Evolutionary conservation across 495 filamentous ascomycete species (phyloP).

Genomic region (Beverwykella pulmonaria): DNA sequence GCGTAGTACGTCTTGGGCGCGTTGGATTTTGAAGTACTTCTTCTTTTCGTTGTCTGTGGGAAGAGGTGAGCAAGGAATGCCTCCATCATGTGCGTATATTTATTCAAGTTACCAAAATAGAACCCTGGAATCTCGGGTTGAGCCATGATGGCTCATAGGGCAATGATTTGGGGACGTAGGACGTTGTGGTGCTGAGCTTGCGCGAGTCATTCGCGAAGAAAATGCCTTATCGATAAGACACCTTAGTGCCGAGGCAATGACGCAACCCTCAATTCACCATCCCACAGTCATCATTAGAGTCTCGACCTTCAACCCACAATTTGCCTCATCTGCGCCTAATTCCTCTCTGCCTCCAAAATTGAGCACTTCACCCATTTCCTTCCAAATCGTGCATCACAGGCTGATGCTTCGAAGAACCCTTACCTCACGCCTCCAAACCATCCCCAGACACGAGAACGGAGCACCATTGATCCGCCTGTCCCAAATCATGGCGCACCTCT

Average conservation of each 20-base stretch:
- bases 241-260: conserved; percentile 21
- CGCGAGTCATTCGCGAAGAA: conserved; percentile 14
- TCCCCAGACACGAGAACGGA: not conserved
- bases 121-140: conserved; percentile 51
- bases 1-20: conserved; percentile 51
- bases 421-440: conserved; percentile 6
- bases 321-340: not conserved
- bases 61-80: too few species aligned
- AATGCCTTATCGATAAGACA: conserved; percentile 15
- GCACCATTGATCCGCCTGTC: conserved; percentile 44
- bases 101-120: conserved; percentile 53
- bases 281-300: conserved; percentile 6
- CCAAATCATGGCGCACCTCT: conserved; percentile 60
- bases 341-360: too few species aligned
- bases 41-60: conserved; percentile 56
- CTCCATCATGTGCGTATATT: too few species aligned
- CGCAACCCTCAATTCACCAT: conserved; percentile 13
- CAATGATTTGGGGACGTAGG: not conserved
- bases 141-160: conserved; percentile 34
- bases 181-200: not conserved
- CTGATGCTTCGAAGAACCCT: conserved; percentile 50
- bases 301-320: not conserved
- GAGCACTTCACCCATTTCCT: conserved; percentile 1
- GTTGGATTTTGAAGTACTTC: conserved; percentile 61
- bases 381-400: not conserved